Conservation (phyloP, 2,329 filamentous ascomycete genomes). For the Botrytis byssoidea region DNA sequence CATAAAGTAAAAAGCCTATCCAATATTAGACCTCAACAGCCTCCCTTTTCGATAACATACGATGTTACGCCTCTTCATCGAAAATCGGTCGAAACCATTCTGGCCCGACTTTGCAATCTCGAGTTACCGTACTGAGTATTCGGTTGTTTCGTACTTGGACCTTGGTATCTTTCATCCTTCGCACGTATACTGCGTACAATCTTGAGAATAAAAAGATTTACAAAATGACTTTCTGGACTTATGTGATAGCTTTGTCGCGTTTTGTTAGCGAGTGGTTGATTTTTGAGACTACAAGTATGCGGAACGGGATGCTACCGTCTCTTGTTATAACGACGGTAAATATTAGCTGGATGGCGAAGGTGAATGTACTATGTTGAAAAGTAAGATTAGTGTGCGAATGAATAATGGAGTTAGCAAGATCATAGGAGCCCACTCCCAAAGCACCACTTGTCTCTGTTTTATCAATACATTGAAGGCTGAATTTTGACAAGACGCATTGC, state of each 20-base stretch:
- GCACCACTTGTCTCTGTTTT: not conserved
- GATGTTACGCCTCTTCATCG: not conserved
- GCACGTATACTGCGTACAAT: constrained; percentile 64
- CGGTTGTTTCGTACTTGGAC: constrained; percentile 71
- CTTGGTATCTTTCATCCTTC: constrained; percentile 56
- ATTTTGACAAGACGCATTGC: not conserved
- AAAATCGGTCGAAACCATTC: not conserved
- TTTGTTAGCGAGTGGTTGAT: not conserved
- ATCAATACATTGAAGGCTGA: not conserved
- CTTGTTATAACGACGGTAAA: not conserved
- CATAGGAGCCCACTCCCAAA: not conserved
- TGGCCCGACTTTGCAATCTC: not conserved
- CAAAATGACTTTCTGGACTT: constrained; percentile 60
- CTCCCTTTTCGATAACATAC: not conserved
- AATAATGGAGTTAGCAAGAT: not conserved
- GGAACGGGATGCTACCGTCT: not conserved
- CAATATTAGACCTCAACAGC: not conserved
- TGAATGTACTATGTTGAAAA: not conserved
- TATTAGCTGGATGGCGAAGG: not conserved
- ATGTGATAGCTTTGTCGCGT: constrained; percentile 54
- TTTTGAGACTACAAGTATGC: constrained; percentile 3
- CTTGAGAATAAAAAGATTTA: constrained; percentile 57
- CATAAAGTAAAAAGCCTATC: not conserved
- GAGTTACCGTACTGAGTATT: constrained; percentile 63
- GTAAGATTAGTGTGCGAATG: not conserved